Evolutionary conservation across 164 flowering plant genomes (phyloP).

Genomic region (Platanus orientalis): DNA sequence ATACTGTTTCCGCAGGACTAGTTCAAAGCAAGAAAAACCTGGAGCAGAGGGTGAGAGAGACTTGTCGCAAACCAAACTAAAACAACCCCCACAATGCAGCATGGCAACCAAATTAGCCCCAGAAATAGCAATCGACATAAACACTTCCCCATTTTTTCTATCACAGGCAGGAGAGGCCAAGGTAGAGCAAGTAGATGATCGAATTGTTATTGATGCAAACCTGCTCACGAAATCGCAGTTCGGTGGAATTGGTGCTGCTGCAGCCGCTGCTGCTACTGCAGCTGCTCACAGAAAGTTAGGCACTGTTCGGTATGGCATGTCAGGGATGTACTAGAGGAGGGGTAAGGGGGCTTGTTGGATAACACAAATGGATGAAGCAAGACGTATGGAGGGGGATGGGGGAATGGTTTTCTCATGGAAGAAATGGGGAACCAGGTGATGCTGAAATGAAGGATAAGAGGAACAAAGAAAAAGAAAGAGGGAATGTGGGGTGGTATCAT

Average conservation of each 20-base stretch:
- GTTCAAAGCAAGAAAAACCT: conserved; percentile 34
- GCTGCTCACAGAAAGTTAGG: conserved; percentile 66
- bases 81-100: conserved; percentile 38
- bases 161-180: conserved; percentile 34
- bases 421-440: too few relatives aligned
- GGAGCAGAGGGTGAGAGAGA: conserved; percentile 28
- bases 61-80: conserved; percentile 27
- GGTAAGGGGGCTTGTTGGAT: too few relatives aligned
- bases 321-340: conserved; percentile 52
- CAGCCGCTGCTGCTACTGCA: conserved; percentile 28
- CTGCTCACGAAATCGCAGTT: conserved; percentile 51
- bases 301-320: conserved; percentile 61
- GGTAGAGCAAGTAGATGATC: conserved; percentile 32
- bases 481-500: too few relatives aligned
- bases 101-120: conserved; percentile 48
- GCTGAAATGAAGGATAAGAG: too few relatives aligned
- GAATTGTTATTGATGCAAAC: conserved; percentile 44
- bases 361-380: too few relatives aligned
- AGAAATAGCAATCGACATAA: conserved; percentile 63
- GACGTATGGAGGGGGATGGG: too few relatives aligned
- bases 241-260: conserved; percentile 39
- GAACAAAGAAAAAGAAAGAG: too few relatives aligned
- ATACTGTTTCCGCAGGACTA: conserved; percentile 34
- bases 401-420: too few relatives aligned
- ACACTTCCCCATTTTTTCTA: conserved; percentile 49